Conservation (phyloP, 2,329 filamentous ascomycete species). For the Fusarium chuoi region DNA sequence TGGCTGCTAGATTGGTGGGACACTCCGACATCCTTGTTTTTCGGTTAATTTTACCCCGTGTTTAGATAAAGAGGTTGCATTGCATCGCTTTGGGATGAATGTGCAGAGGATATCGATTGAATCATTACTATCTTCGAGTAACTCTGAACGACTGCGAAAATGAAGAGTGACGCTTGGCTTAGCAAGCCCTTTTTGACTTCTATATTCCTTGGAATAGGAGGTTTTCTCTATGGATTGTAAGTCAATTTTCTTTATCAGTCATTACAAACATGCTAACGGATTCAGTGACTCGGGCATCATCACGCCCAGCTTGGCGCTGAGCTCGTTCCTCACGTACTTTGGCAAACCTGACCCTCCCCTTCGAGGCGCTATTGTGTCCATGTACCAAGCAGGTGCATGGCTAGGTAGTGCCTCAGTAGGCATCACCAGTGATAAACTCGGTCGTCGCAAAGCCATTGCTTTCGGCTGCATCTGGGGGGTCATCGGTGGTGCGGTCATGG, state of each 20-base stretch:
- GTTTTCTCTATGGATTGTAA: constrained; percentile 54
- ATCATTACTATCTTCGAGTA: not conserved
- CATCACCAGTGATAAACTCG: constrained; percentile 51
- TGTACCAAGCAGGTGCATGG: constrained; percentile 55
- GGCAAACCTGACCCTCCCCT: constrained; percentile 49
- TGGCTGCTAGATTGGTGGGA: not conserved
- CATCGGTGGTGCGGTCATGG: constrained; percentile 53
- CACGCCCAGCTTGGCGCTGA: constrained; percentile 52
- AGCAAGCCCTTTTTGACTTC: constrained; percentile 54
- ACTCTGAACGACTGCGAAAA: not conserved
- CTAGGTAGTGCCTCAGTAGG: constrained; percentile 54
- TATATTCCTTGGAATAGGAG: constrained; percentile 53
- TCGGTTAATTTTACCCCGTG: constrained; percentile 31
- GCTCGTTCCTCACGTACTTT: constrained; percentile 50
- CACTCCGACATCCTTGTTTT: not conserved
- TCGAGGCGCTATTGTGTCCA: constrained; percentile 53
- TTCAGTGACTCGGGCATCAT: constrained; percentile 55
- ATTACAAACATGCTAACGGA: rapidly evolving
- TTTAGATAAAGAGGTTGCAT: constrained; percentile 16
- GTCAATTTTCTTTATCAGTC: not conserved
- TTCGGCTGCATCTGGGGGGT: constrained; percentile 55
- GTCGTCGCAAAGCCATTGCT: constrained; percentile 52
- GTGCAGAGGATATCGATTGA: not conserved
- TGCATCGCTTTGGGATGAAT: not conserved
- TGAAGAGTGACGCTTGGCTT: constrained; percentile 47